Evolutionary conservation across 2,329 filamentous ascomycete genomes (phyloP), one percentile per base, ranked within the genome.

Genomic region (Exophiala alcalophila): DNA sequence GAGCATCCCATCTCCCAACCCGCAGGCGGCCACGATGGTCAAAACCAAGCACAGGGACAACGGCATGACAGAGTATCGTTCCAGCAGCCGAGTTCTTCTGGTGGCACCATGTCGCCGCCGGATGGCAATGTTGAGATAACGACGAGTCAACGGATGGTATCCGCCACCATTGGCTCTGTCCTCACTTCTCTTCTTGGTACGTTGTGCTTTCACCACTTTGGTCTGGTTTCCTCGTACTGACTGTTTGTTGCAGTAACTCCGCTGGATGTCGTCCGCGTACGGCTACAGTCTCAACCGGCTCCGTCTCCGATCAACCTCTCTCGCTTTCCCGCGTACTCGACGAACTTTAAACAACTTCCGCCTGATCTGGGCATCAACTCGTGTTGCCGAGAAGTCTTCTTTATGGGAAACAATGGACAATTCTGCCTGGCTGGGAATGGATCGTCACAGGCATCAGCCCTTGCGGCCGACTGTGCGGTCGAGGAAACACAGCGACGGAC

Each of bases 311-410:
- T 59, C 68, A 76, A 61, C 71, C 73, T 65, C 64, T 83, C 62
- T 63, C 77, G 57, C 54, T 80, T 60, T 66, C 76, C 56, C 68
- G 76, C 60, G 62, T 82, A 63, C 52, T 66, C 59, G 28, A 64
- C 55, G 3, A 68, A 68, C 33, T 78, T 84, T 55, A 81, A 80
- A 50, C 79, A 83, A 52, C 77, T 92, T 34, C 87, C 88, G 41
- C 81, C 85, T 20, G 87, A 91, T 59, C 78, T 97, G 35, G 92
- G 92, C 48, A 87, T 97, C 40, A 95, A 90, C 11, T 82, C 90
- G 26, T 98, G 92, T 67, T 98, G 92, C 62, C 83, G 92, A 49
- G 91, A 98, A 65, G 91, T 98, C 24, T 98, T 97, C 65, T 98
- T 94, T 74, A 81, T 91, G 52, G 90, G 88, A 54, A 90, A 94